These are phyloP conservation scores for Barnettozyma californica DNA, from an alignment of 805 yeast species.

Conservation along the genomic window DNA sequence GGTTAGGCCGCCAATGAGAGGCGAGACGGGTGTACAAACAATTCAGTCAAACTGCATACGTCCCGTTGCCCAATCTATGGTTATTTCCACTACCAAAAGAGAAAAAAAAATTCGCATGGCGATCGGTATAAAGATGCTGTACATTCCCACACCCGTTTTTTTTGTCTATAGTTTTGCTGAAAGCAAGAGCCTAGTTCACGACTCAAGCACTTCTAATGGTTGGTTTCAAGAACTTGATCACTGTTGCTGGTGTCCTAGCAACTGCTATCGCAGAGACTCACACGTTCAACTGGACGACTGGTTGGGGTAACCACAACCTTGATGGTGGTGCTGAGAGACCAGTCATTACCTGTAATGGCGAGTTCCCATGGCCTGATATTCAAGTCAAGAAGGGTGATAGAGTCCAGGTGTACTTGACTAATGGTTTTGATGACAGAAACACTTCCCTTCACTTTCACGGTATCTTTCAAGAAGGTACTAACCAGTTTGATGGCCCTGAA, in stretches of 20 bases:
- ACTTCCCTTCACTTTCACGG: constrained; percentile 59
- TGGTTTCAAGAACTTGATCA: constrained; percentile 5
- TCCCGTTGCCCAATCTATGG: background rate
- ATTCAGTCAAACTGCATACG: background rate
- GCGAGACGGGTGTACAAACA: background rate
- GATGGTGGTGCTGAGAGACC: constrained; percentile 48
- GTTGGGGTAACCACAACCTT: constrained; percentile 42
- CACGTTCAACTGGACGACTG: constrained; percentile 32
- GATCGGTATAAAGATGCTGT: background rate
- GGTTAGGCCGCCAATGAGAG: background rate
- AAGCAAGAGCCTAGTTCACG: background rate
- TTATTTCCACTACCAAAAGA: too few species aligned
- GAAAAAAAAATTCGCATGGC: too few species aligned
- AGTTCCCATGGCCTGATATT: constrained; percentile 47
- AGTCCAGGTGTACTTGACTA: constrained; percentile 35
- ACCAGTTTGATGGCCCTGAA: constrained; percentile 46
- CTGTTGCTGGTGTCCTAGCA: constrained; percentile 2
- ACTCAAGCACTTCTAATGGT: constrained; percentile 2
- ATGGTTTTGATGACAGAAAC: constrained; percentile 32
- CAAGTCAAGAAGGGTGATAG: constrained; percentile 38
- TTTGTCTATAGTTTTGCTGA: background rate
- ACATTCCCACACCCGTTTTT: background rate
- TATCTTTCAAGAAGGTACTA: constrained; percentile 39
- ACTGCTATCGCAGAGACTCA: constrained; percentile 17
- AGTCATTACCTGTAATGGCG: constrained; percentile 54